Base-by-base conservation (phyloP, 148 eudicot species). In the Bassia scoparia region DNA sequence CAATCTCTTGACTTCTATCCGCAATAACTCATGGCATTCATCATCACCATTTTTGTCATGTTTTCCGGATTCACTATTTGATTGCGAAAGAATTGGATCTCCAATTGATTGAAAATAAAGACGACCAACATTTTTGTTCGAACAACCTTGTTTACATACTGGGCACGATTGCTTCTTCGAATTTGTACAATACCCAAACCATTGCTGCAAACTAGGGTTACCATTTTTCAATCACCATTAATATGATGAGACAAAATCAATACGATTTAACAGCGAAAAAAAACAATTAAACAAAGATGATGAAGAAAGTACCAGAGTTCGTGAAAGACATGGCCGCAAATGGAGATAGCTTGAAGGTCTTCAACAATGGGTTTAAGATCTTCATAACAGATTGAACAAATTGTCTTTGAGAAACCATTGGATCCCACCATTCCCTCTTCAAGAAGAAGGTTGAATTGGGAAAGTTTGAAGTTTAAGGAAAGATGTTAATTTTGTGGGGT, bases 271-370 rank as follows among this genome's bases (percentile, higher is more conserved):
- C 59, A 73, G 38, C 7, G 7, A 7, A 60, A 17, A 21, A 4
- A 46, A 0, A 10, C 65, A 67, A 67, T 67, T 66, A 13, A 41
- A 4, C 15, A 50, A 49, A 43, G 21, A 21, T 26, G 63, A 48
- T 66, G n/a, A 46, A 6, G 59, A 29, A 27, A 38, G 33, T 81
- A 95, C 99, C 99, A 95, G 56, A 95, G 96, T 75, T 95, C 96
- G 67, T 95, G 99, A 68, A 95, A 95, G 72, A 95, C 98, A 73
- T 95, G 99, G 61, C 99, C 97, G 74, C 99, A 95, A 35, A 95
- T 74, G 71, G 96, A 88, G 76, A 95, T 92, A 24, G 92, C 78
- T 82, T 96, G 97, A 69, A 96, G 99, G 67, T 96, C 99, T 85
- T 92, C 97, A 23, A 82, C 83, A 44, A 87, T 81, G 34, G 99